These are phyloP conservation scores for Chlamydomonas eustigma DNA, from an alignment of 139 green algal genomes.

Conservation along the genomic window DNA sequence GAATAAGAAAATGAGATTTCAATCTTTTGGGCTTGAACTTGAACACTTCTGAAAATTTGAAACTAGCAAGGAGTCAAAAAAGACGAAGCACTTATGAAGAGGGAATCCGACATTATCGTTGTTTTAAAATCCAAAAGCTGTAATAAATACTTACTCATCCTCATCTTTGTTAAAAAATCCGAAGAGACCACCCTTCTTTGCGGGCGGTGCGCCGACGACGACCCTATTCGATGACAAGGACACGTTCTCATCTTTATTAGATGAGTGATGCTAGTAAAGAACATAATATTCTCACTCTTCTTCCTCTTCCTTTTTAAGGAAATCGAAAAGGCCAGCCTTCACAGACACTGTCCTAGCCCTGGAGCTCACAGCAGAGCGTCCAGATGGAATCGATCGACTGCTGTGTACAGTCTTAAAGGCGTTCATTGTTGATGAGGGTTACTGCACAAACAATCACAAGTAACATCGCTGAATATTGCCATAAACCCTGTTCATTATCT, in stretches of 20 bases:
- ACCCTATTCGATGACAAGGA: background rate
- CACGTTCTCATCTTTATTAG: background rate
- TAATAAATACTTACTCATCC: no score
- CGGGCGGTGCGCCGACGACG: background rate
- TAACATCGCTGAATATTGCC: no score
- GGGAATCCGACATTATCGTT: background rate
- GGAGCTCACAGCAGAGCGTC: background rate
- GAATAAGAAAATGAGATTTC: background rate
- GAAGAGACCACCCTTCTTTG: no score
- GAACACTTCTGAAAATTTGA: background rate
- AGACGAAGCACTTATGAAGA: background rate
- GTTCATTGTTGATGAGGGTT: no score
- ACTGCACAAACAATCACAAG: no score
- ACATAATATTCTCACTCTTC: background rate
- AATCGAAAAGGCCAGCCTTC: background rate
- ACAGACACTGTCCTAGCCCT: background rate
- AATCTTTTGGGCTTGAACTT: background rate
- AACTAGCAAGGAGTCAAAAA: background rate
- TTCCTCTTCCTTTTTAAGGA: background rate
- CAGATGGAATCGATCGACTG: no score
- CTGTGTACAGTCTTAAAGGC: no score
- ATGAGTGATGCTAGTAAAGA: background rate
- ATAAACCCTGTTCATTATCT: no score
- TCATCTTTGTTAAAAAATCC: no score
- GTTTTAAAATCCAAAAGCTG: no score